phyloP scores from a whole-genome alignment of 768 basidiomycete genomes.

The Paxillus ammoniavirescens region DNA sequence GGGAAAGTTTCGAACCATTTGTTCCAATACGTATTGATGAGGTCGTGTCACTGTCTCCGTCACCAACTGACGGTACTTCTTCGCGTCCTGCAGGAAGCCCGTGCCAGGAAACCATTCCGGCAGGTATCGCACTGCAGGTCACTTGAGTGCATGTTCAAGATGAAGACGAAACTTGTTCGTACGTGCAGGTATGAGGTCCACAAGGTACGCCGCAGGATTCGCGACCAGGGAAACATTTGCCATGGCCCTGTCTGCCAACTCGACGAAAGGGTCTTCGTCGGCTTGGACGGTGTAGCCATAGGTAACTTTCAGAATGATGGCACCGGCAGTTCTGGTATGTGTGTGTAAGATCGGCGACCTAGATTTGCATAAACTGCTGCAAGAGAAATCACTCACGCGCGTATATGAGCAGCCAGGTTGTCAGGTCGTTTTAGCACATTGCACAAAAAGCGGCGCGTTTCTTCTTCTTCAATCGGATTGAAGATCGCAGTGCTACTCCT shows the following conservation, averaged over 20 bases:
- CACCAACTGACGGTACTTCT: slow-evolving; percentile 25
- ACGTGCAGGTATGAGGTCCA: slow-evolving; percentile 23
- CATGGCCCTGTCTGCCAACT: slow-evolving; percentile 25
- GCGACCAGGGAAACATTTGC: slow-evolving; percentile 7
- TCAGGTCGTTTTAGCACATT: slow-evolving; percentile 18
- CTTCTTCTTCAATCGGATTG: slow-evolving; percentile 17
- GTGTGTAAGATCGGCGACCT: no score
- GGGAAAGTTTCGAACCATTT: slow-evolving; percentile 37
- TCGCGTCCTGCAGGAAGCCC: slow-evolving; percentile 32
- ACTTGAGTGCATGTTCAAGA: not conserved
- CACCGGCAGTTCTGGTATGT: slow-evolving; percentile 6
- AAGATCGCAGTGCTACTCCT: slow-evolving; percentile 7
- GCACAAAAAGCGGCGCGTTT: slow-evolving; percentile 17
- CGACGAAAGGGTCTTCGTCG: slow-evolving; percentile 36
- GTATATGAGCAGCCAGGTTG: slow-evolving; percentile 17
- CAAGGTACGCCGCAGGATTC: slow-evolving; percentile 16
- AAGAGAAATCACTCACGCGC: slow-evolving; percentile 11
- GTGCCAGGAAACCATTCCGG: slow-evolving; percentile 38
- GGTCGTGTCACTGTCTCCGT: slow-evolving; percentile 43
- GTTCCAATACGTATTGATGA: slow-evolving; percentile 41
- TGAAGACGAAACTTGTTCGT: not conserved
- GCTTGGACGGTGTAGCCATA: slow-evolving; percentile 41
- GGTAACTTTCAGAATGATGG: slow-evolving; percentile 36
- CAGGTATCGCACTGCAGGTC: slow-evolving; percentile 24
- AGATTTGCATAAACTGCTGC: no score